Percentiles rank a stretch among this genome's conserved stretches.
phyloP scores from a whole-genome alignment of 1,139 yeast genomes.

The Candida freyschussii region DNA sequence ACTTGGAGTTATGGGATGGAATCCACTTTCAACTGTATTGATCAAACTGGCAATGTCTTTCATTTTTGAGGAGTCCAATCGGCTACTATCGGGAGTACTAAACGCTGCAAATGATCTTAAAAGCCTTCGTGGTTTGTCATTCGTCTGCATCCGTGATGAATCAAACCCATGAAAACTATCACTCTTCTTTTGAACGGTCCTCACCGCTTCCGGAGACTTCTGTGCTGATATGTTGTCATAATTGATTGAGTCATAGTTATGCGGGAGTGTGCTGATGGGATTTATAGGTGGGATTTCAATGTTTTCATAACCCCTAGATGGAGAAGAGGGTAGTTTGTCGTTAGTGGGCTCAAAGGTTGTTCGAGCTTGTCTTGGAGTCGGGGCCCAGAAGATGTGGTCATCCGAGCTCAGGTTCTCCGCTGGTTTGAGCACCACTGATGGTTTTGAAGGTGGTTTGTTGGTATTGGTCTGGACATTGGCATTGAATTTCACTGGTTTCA shows the following conservation, averaged over 20 bases:
- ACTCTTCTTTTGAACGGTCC: conserved; percentile 5
- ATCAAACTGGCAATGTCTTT: conserved; percentile 19
- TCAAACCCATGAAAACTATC: conserved; percentile 13
- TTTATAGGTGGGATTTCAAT: conserved; percentile 14
- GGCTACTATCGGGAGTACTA: conserved; percentile 9
- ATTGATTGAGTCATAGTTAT: conserved; percentile 17
- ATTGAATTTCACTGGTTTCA: conserved; percentile 10
- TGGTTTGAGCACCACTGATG: conserved; percentile 4
- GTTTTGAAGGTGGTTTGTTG: conserved; percentile 5
- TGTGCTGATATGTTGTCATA: conserved; percentile 21
- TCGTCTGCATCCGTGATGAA: conserved; percentile 3
- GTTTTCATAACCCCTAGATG: conserved; percentile 13
- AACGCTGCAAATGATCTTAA: conserved; percentile 7
- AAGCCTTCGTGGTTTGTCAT: conserved; percentile 6
- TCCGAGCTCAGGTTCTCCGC: conserved; percentile 21
- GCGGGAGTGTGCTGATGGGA: conserved; percentile 15
- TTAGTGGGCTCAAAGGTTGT: conserved; percentile 4
- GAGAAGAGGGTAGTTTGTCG: conserved; percentile 22
- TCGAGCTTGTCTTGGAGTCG: conserved; percentile 20
- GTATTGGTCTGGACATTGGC: conserved; percentile 6
- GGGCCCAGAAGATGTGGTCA: conserved; percentile 26
- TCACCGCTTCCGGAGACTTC: conserved; percentile 17
- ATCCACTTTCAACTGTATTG: conserved; percentile 16
- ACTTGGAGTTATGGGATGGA: conserved; percentile 9
- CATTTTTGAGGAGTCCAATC: conserved; percentile 8